These are phyloP conservation scores for Vaccinium darrowii DNA, from an alignment of 148 eudicot species.

Conservation along the genomic window DNA sequence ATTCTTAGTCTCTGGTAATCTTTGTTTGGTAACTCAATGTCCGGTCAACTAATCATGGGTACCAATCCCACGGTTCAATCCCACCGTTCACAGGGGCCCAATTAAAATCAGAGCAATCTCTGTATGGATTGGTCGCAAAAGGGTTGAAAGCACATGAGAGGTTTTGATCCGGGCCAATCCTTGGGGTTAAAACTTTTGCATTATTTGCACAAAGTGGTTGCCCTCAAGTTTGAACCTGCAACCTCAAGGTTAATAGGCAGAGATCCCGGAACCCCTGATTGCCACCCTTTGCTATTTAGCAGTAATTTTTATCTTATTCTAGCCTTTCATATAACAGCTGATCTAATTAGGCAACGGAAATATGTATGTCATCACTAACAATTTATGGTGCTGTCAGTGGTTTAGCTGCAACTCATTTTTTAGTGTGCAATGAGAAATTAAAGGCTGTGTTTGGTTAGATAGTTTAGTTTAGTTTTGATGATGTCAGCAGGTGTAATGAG, in stretches of 20 bases:
- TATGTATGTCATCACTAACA: background rate
- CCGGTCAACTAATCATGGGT: too few relatives aligned
- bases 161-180: background rate
- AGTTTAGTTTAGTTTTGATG: too few relatives aligned
- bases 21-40: background rate
- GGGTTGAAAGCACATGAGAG: too few relatives aligned
- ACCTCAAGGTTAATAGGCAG: background rate
- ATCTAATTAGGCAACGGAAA: background rate
- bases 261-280: background rate
- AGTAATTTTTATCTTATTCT: background rate
- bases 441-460: too few relatives aligned
- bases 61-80: too few relatives aligned
- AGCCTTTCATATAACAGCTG: background rate
- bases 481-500: too few relatives aligned
- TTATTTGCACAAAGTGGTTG: background rate
- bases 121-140: too few relatives aligned
- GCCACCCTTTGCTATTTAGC: background rate
- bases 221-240: background rate
- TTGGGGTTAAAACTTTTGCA: background rate
- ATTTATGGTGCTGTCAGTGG: background rate
- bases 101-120: too few relatives aligned
- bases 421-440: background rate
- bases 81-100: too few relatives aligned
- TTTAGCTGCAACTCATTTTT: background rate
- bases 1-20: too few relatives aligned